Percentiles rank a stretch among this genome's conserved stretches.
Evolutionary conservation across 2,329 filamentous ascomycete species (phyloP).

Genomic region (Phyllachora maydis): DNA sequence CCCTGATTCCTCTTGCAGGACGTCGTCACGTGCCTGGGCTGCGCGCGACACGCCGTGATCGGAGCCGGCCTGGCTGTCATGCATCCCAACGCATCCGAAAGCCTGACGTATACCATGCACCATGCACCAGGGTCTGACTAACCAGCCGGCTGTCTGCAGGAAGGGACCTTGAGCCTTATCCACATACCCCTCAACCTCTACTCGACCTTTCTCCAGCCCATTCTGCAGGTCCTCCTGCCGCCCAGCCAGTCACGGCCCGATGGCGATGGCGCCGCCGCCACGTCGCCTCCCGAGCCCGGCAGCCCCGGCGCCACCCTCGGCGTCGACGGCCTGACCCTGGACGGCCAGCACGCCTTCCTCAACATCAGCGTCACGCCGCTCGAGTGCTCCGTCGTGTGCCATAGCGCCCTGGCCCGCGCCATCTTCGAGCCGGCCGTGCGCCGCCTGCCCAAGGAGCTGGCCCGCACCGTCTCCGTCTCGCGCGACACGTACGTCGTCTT

Average conservation of each 20-base stretch:
- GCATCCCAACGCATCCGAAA: no score
- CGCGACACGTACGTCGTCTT: slow-evolving; percentile 73
- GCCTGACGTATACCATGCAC: no score
- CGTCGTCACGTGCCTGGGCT: no score
- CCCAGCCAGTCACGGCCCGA: slow-evolving; percentile 21
- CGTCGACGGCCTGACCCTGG: slow-evolving; percentile 24
- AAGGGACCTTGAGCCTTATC: slow-evolving; percentile 70
- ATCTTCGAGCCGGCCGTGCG: slow-evolving; percentile 57
- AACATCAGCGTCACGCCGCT: slow-evolving; percentile 86
- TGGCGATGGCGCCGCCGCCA: slow-evolving; percentile 14
- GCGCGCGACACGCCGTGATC: no score
- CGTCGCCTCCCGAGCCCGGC: no score
- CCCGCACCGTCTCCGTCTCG: slow-evolving; percentile 48
- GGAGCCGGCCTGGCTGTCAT: no score
- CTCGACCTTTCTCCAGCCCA: slow-evolving; percentile 61
- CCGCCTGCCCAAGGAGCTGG: slow-evolving; percentile 31
- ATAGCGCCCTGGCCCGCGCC: slow-evolving; percentile 48
- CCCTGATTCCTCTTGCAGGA: no score
- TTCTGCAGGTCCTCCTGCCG: slow-evolving; percentile 68
- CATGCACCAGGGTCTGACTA: no score
- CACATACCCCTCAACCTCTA: slow-evolving; percentile 74
- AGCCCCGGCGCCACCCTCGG: slow-evolving; percentile 5
- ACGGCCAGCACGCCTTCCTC: slow-evolving; percentile 56
- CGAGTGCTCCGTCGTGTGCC: slow-evolving; percentile 84
- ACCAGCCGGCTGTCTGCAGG: no score